Percentiles rank a stretch among this genome's conserved stretches.
These are phyloP conservation scores for Cnidoscolus chayamansa DNA, from an alignment of 441 rosid species.

Conservation along the genomic window DNA sequence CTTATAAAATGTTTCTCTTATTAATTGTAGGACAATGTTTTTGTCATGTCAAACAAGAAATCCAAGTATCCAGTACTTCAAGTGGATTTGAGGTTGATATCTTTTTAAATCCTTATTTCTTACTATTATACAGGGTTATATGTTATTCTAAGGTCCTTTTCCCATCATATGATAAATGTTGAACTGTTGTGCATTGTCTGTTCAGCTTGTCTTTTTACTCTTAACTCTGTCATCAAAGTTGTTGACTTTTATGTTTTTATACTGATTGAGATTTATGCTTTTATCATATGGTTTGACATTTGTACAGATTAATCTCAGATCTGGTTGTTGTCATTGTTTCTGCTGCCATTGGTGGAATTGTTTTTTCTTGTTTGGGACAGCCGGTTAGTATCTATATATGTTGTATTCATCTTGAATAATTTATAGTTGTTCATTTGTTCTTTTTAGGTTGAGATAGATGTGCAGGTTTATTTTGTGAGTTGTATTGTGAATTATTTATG, in stretches of 20 bases:
- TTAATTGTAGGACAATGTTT: conserved; percentile 68
- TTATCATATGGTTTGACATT: conserved; percentile 23
- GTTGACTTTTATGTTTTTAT: conserved; percentile 9
- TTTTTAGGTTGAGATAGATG: conserved; percentile 10
- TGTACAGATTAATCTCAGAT: conserved; percentile 87
- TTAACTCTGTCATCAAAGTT: conserved; percentile 14
- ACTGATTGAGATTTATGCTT: conserved; percentile 8
- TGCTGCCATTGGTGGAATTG: conserved; percentile 95
- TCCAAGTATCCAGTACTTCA: conserved; percentile 96
- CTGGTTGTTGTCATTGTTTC: conserved; percentile 93
- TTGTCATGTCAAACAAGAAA: conserved; percentile 97
- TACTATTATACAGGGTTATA: background rate
- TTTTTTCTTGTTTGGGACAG: conserved; percentile 93
- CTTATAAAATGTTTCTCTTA: conserved; percentile 29
- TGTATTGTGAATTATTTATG: conserved; percentile 13
- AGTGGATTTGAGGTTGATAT: conserved; percentile 86
- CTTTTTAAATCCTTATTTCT: conserved; percentile 8
- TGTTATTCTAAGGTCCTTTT: background rate
- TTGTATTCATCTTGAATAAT: conserved; percentile 16
- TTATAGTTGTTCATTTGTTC: conserved; percentile 4
- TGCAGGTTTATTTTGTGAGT: conserved; percentile 20
- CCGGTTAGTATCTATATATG: conserved; percentile 57
- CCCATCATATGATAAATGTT: background rate
- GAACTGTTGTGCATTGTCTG: background rate
- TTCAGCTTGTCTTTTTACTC: conserved; percentile 17